Conservation (phyloP, 2,329 filamentous ascomycete genomes). For the Talaromyces sp. region DNA sequence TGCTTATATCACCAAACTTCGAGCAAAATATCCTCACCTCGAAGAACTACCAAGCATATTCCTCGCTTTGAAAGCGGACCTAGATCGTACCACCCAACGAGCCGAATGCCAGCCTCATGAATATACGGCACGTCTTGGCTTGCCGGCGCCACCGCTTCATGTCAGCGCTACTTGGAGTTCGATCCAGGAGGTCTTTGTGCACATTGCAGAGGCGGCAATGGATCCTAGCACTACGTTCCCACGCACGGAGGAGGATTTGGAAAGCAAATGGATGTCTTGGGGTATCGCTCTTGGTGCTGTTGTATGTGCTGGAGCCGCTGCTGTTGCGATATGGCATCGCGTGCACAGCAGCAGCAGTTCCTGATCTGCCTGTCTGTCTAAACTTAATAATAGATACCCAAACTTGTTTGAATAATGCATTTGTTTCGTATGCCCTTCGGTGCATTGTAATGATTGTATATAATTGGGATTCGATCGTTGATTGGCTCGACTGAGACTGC, state of each 20-base stretch:
- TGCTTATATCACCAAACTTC: slow-evolving; percentile 78
- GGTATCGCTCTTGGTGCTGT: slow-evolving; percentile 79
- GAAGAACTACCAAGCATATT: slow-evolving; percentile 90
- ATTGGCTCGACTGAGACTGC: slow-evolving; percentile 4
- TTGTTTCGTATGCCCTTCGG: neutral
- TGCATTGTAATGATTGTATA: neutral
- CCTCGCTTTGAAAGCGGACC: slow-evolving; percentile 89
- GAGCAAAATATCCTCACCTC: slow-evolving; percentile 74
- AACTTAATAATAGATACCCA: neutral
- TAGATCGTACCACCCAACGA: slow-evolving; percentile 94
- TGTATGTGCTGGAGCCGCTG: slow-evolving; percentile 57
- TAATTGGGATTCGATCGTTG: neutral
- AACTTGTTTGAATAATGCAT: neutral
- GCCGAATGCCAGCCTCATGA: slow-evolving; percentile 87
- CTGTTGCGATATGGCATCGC: slow-evolving; percentile 59
- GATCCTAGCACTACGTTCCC: slow-evolving; percentile 86
- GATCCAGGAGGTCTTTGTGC: slow-evolving; percentile 90
- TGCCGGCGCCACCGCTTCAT: slow-evolving; percentile 81
- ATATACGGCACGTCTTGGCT: slow-evolving; percentile 79
- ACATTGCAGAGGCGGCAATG: slow-evolving; percentile 84
- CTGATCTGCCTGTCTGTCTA: neutral
- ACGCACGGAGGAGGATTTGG: slow-evolving; percentile 75
- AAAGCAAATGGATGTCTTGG: slow-evolving; percentile 75
- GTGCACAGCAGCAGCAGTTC: slow-evolving; percentile 34
- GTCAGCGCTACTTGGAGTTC: slow-evolving; percentile 93